Percentiles rank a stretch among this genome's conserved stretches.
These are phyloP conservation scores for Microsporum canis DNA, from an alignment of 2,329 filamentous ascomycete species.

Conservation along the genomic window DNA sequence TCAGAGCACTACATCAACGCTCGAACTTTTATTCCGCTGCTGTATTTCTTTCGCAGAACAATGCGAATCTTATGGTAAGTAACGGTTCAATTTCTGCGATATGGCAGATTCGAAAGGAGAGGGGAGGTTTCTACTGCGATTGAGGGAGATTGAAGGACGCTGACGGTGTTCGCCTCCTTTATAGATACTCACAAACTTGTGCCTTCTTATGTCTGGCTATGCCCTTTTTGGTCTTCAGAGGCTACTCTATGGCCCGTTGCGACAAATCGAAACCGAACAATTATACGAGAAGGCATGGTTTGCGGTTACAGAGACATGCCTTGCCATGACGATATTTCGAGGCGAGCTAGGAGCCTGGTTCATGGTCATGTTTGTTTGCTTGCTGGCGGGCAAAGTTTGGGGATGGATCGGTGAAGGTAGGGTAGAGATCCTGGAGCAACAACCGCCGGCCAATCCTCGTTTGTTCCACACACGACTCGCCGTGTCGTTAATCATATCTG, in stretches of 20 bases:
- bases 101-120: background rate
- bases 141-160: conserved; percentile 1
- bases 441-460: conserved; percentile 76
- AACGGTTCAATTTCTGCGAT: conserved; percentile 10
- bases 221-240: conserved; percentile 81
- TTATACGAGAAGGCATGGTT: conserved; percentile 98
- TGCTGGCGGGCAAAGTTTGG: conserved; percentile 94
- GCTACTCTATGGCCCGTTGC: conserved; percentile 78
- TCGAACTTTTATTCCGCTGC: conserved; percentile 98
- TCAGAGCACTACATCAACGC: conserved; percentile 87
- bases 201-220: conserved; percentile 66
- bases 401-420: conserved; percentile 95
- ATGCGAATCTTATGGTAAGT: conserved; percentile 78
- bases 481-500: conserved; percentile 64
- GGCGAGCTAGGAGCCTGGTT: conserved; percentile 94
- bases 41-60: conserved; percentile 93
- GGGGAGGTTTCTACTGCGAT: conserved; percentile 1
- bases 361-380: conserved; percentile 85
- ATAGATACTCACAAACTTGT: conserved; percentile 82
- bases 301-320: conserved; percentile 87
- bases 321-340: conserved; percentile 96
- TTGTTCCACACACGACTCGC: conserved; percentile 78
- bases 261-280: conserved; percentile 91
- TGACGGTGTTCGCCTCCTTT: conserved; percentile 3
- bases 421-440: conserved; percentile 88